Conservation (phyloP, 2,329 filamentous ascomycete species). For the Epichloe hybrida region DNA sequence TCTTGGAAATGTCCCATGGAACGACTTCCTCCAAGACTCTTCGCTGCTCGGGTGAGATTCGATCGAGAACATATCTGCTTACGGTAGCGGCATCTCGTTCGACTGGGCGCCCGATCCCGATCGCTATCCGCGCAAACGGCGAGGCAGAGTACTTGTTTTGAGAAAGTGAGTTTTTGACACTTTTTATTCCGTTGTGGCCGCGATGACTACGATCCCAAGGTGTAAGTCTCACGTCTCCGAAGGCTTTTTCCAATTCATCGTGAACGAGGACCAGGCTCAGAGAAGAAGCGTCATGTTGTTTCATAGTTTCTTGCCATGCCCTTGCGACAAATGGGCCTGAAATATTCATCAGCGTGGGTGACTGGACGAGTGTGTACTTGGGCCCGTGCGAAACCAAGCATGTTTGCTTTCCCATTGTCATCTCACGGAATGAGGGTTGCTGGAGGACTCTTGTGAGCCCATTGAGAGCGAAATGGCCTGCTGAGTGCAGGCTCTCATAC, state of each 20-base stretch:
- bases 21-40: slow-evolving; percentile 36
- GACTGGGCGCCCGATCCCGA: slow-evolving; percentile 78
- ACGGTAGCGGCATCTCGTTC: slow-evolving; percentile 56
- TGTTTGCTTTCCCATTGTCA: slow-evolving; percentile 35
- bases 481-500: slow-evolving; percentile 69
- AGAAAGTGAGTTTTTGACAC: slow-evolving; percentile 39
- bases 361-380: slow-evolving; percentile 59
- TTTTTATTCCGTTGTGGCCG: slow-evolving; percentile 66
- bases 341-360: slow-evolving; percentile 70
- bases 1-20: slow-evolving; percentile 36
- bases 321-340: slow-evolving; percentile 57
- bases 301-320: slow-evolving; percentile 48
- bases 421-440: slow-evolving; percentile 36
- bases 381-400: slow-evolving; percentile 33
- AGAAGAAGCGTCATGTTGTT: slow-evolving; percentile 17
- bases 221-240: slow-evolving; percentile 54
- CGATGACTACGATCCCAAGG: slow-evolving; percentile 49
- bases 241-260: slow-evolving; percentile 66
- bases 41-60: slow-evolving; percentile 43
- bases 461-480: slow-evolving; percentile 66
- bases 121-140: slow-evolving; percentile 48
- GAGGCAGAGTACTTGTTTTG: slow-evolving; percentile 26
- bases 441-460: slow-evolving; percentile 34
- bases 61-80: slow-evolving; percentile 61
- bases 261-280: slow-evolving; percentile 63